Percentiles rank a stretch among this genome's conserved stretches.
These are phyloP conservation scores for Rhynchosporium agropyri DNA, from an alignment of 2,329 filamentous ascomycete species.

Conservation along the genomic window DNA sequence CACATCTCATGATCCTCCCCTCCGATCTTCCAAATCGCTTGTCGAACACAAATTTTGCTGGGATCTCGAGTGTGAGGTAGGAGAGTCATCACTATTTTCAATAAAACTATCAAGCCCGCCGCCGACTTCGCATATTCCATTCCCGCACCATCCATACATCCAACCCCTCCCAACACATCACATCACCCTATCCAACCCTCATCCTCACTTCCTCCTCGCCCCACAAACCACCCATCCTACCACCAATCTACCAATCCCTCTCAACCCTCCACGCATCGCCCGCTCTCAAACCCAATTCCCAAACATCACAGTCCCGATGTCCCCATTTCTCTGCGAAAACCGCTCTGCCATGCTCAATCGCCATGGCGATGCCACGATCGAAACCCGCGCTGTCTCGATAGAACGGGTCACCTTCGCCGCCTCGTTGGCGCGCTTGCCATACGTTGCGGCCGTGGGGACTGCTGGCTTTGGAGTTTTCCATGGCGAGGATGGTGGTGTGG, in stretches of 20 bases:
- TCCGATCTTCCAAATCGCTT: no score
- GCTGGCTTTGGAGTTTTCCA: slow-evolving; percentile 40
- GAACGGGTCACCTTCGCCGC: slow-evolving; percentile 56
- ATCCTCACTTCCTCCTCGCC: neutral
- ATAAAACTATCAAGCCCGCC: no score
- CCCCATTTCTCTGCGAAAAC: slow-evolving; percentile 51
- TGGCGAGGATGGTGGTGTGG: slow-evolving; percentile 39
- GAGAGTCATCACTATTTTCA: no score
- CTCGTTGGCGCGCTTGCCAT: slow-evolving; percentile 55
- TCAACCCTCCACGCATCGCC: slow-evolving; percentile 53
- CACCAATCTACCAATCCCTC: slow-evolving; percentile 43
- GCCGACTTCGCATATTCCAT: no score
- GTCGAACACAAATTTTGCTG: no score
- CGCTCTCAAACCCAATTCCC: slow-evolving; percentile 43
- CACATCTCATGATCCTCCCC: no score
- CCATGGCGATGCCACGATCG: slow-evolving; percentile 48
- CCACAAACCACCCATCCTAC: neutral
- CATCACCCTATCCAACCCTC: no score
- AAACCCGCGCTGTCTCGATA: slow-evolving; percentile 53
- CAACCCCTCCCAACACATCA: no score
- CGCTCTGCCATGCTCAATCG: slow-evolving; percentile 50
- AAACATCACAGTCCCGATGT: slow-evolving; percentile 48
- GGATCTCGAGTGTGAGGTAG: no score
- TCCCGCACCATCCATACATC: no score
- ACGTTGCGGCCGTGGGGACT: slow-evolving; percentile 48